Evolutionary conservation across 805 yeast species (phyloP).

Genomic region (Lachancea dasiensis): DNA sequence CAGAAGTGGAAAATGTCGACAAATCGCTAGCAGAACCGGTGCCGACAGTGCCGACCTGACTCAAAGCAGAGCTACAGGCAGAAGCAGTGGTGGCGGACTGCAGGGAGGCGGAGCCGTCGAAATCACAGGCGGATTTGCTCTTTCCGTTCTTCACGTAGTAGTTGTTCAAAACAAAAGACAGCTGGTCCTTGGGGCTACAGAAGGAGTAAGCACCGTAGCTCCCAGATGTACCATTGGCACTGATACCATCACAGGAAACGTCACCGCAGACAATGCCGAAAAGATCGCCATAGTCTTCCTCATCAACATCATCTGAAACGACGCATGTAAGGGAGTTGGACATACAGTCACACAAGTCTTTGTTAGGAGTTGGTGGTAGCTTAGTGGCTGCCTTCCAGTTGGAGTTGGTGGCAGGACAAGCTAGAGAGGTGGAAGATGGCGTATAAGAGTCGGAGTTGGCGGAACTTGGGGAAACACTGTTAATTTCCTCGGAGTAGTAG

Average conservation of each 20-base stretch:
- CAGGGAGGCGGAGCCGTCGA: slow-evolving; percentile 61
- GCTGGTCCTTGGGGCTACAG: slow-evolving; percentile 60
- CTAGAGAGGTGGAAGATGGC: slow-evolving; percentile 40
- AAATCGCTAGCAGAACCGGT: slow-evolving; percentile 48
- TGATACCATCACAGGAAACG: slow-evolving; percentile 55
- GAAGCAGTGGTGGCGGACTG: slow-evolving; percentile 43
- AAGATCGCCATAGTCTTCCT: slow-evolving; percentile 53
- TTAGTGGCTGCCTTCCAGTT: slow-evolving; percentile 63
- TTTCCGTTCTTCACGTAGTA: slow-evolving; percentile 50
- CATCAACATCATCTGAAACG: slow-evolving; percentile 46
- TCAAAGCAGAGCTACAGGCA: slow-evolving; percentile 50
- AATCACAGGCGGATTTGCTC: slow-evolving; percentile 51
- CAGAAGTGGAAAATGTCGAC: slow-evolving; percentile 28
- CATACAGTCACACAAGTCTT: slow-evolving; percentile 60
- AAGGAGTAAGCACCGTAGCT: slow-evolving; percentile 66
- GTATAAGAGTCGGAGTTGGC: slow-evolving; percentile 37
- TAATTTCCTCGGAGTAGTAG: slow-evolving; percentile 56
- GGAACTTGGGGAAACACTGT: slow-evolving; percentile 47
- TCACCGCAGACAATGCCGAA: slow-evolving; percentile 53
- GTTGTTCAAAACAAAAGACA: slow-evolving; percentile 57
- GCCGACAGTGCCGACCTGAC: slow-evolving; percentile 67
- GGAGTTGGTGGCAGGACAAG: slow-evolving; percentile 54
- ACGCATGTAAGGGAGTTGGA: slow-evolving; percentile 52
- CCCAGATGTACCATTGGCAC: slow-evolving; percentile 58
- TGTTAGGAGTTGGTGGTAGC: slow-evolving; percentile 76